Evolutionary conservation across 352 stramenopile genomes (phyloP).

Genomic region (Phytophthora podocarpi): DNA sequence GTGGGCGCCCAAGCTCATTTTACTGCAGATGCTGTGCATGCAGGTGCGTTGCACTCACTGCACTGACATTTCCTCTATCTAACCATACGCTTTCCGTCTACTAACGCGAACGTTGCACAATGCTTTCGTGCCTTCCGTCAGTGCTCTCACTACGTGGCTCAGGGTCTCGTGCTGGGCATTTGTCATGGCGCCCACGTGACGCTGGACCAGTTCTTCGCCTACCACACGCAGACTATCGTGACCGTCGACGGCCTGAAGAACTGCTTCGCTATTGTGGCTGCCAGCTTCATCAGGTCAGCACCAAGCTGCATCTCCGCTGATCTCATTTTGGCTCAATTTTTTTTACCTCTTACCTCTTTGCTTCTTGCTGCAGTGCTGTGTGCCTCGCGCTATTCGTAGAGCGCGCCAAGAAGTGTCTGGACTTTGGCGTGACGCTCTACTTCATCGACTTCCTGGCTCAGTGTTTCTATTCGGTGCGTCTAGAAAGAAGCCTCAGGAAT

Average conservation of each 20-base stretch:
- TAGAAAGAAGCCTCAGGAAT: too few species aligned
- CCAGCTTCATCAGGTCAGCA: constrained; percentile 54
- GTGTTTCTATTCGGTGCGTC: constrained; percentile 80
- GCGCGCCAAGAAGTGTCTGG: constrained; percentile 90
- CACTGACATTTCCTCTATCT: not conserved
- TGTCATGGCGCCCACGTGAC: constrained; percentile 74
- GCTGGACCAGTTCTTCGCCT: constrained; percentile 88
- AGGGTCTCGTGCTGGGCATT: constrained; percentile 73
- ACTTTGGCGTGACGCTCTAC: constrained; percentile 91
- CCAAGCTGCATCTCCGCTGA: not conserved
- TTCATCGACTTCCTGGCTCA: constrained; percentile 85
- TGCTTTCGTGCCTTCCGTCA: constrained; percentile 29
- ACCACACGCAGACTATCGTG: constrained; percentile 74
- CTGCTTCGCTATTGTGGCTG: constrained; percentile 68
- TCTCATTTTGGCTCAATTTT: constrained; percentile 6
- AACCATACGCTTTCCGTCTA: not conserved
- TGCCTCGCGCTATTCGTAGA: constrained; percentile 85
- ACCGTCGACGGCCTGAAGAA: constrained; percentile 85
- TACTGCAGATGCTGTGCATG: constrained; percentile 88
- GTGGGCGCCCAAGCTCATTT: constrained; percentile 89
- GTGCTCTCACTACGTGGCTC: constrained; percentile 83
- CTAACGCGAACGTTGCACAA: not conserved
- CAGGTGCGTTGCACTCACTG: constrained; percentile 50
- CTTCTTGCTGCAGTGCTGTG: constrained; percentile 50
- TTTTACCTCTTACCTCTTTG: not conserved